These are phyloP conservation scores for Alnus glutinosa DNA, from an alignment of 306 rosid species.

Conservation along the genomic window DNA sequence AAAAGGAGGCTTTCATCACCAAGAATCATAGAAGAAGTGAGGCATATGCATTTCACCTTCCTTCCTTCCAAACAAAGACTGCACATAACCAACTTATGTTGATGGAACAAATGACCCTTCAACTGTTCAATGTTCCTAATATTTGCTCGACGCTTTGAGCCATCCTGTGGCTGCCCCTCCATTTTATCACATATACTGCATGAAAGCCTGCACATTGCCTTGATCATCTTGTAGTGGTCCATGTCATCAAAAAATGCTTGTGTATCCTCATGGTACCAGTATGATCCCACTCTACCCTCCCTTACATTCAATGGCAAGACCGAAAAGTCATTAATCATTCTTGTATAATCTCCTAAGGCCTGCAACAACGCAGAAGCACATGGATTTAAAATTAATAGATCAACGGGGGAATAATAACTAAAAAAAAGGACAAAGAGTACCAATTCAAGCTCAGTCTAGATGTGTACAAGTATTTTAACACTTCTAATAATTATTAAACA, in stretches of 20 bases:
- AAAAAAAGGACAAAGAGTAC: not conserved
- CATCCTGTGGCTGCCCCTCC: constrained; percentile 72
- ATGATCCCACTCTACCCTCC: constrained; percentile 71
- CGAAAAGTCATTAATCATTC: constrained; percentile 60
- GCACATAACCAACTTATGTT: constrained; percentile 82
- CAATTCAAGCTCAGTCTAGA: not conserved
- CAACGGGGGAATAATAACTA: not conserved
- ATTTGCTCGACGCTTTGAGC: constrained; percentile 57
- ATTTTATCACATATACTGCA: constrained; percentile 83
- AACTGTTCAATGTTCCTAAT: constrained; percentile 82
- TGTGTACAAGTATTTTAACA: not conserved
- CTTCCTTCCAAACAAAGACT: constrained; percentile 89
- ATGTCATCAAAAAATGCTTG: constrained; percentile 67
- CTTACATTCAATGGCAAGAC: constrained; percentile 45
- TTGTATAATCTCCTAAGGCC: constrained; percentile 82
- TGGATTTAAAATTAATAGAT: not conserved
- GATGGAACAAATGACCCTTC: constrained; percentile 86
- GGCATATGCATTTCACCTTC: constrained; percentile 51
- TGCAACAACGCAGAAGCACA: constrained; percentile 27
- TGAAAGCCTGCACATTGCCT: constrained; percentile 76
- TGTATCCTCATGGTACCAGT: constrained; percentile 78
- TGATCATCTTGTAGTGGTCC: constrained; percentile 83
- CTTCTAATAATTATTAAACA: not conserved
- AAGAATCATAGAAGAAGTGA: constrained; percentile 14
- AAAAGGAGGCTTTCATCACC: constrained; percentile 14